phyloP scores from a whole-genome alignment of 2,329 filamentous ascomycete genomes.

The Fusarium piperis region DNA sequence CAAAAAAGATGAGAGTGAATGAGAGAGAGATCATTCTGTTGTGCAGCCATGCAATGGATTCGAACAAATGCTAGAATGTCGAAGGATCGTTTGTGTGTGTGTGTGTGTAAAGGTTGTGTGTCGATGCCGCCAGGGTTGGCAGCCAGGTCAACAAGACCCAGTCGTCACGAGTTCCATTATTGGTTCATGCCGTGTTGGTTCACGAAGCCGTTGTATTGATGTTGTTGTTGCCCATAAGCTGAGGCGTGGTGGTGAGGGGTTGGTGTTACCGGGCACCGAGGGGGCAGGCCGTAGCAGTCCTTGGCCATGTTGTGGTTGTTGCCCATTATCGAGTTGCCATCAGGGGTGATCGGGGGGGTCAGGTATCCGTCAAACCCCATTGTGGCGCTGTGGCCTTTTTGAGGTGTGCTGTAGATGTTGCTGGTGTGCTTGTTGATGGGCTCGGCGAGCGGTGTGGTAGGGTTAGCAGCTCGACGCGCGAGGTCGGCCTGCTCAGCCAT shows the following conservation, averaged over 20 bases:
- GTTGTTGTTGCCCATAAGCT: slow-evolving; percentile 46
- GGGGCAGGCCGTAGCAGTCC: slow-evolving; percentile 59
- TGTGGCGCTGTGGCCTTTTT: slow-evolving; percentile 75
- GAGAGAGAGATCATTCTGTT: slow-evolving; percentile 46
- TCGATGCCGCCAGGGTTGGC: slow-evolving; percentile 1
- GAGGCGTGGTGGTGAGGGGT: slow-evolving; percentile 59
- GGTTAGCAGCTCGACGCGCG: slow-evolving; percentile 58
- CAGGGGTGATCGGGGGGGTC: slow-evolving; percentile 87
- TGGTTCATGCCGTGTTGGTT: slow-evolving; percentile 55
- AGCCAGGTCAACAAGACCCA: background rate
- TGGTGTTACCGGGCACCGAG: slow-evolving; percentile 70
- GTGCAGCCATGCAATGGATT: slow-evolving; percentile 46
- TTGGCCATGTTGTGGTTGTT: slow-evolving; percentile 55
- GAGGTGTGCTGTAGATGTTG: slow-evolving; percentile 79
- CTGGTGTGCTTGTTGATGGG: slow-evolving; percentile 59
- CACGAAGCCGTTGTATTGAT: slow-evolving; percentile 51
- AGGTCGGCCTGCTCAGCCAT: slow-evolving; percentile 68
- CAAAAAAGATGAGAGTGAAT: slow-evolving; percentile 51
- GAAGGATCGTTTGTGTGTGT: slow-evolving; percentile 9
- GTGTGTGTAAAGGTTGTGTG: slow-evolving; percentile 14
- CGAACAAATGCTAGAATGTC: slow-evolving; percentile 41
- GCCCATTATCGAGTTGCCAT: slow-evolving; percentile 66
- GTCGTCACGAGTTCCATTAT: slow-evolving; percentile 47
- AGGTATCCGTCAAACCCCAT: slow-evolving; percentile 78
- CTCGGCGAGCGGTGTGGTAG: slow-evolving; percentile 70